A percentile compares a stretch with the other conserved stretches of the same genome.
These are phyloP conservation scores for Arctium lappa DNA, from an alignment of 129 eudicot species.

Conservation along the genomic window DNA sequence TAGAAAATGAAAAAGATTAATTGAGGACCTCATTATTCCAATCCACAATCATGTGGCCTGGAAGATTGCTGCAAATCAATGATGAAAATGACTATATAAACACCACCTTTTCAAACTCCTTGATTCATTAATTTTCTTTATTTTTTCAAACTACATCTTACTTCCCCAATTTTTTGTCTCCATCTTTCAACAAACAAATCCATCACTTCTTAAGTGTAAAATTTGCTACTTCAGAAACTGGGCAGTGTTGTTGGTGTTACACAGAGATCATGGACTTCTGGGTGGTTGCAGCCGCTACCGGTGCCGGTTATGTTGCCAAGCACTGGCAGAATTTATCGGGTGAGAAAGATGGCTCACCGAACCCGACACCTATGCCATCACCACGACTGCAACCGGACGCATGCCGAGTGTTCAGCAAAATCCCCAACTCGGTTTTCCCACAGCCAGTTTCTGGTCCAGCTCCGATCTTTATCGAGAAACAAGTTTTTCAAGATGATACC, in stretches of 20 bases:
- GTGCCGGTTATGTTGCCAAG: conserved; percentile 77
- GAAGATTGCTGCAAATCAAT: conserved; percentile 29
- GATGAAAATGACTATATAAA: conserved; percentile 28
- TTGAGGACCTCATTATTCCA: conserved; percentile 23
- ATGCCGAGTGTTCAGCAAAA: conserved; percentile 28
- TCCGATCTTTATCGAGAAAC: not conserved
- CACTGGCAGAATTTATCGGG: conserved; percentile 52
- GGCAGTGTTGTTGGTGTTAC: not conserved
- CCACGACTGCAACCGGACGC: conserved; percentile 25
- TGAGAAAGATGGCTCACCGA: conserved; percentile 37
- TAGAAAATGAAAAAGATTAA: conserved; percentile 15
- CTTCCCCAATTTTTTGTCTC: not conserved
- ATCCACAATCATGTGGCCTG: conserved; percentile 41
- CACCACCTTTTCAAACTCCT: conserved; percentile 21
- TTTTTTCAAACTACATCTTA: conserved; percentile 5
- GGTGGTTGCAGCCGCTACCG: conserved; percentile 90
- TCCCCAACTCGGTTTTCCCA: conserved; percentile 38
- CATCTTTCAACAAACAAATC: conserved; percentile 1
- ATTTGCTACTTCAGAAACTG: not conserved
- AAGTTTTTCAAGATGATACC: conserved; percentile 1
- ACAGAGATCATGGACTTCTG: conserved; percentile 57
- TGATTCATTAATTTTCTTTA: conserved; percentile 10
- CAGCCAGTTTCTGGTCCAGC: conserved; percentile 8
- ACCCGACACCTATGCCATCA: conserved; percentile 22
- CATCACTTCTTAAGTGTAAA: not conserved